phyloP scores from a whole-genome alignment of 202 grass and related monocot genomes.

The Panicum hallii region DNA sequence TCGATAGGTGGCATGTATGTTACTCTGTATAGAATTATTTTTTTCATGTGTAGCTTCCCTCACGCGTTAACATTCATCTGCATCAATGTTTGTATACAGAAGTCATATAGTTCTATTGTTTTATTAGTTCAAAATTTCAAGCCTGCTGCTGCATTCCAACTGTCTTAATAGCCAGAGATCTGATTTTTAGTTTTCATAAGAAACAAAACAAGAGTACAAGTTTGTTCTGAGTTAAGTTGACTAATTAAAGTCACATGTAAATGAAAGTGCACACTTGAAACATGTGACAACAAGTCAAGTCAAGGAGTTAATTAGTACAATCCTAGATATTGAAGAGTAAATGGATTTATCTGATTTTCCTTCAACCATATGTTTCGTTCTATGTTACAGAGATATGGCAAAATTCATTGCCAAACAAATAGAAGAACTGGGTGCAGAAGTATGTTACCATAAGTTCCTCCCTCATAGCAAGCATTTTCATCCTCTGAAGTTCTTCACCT shows the following conservation, averaged over 20 bases:
- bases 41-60: conserved; percentile 34
- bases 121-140: neutral
- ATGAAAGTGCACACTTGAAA: conserved; percentile 16
- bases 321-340: conserved; percentile 4
- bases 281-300: neutral
- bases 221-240: neutral
- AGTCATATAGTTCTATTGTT: conserved; percentile 4
- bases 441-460: conserved; percentile 79
- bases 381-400: conserved; percentile 64
- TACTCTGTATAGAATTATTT: conserved; percentile 22
- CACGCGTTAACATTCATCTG: conserved; percentile 11
- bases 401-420: conserved; percentile 71
- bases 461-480: conserved; percentile 66
- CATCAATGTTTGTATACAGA: neutral
- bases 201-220: neutral
- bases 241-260: conserved; percentile 16
- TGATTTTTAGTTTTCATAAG: conserved; percentile 8
- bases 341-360: conserved; percentile 28
- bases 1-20: conserved; percentile 64
- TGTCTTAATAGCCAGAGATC: neutral
- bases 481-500: conserved; percentile 84
- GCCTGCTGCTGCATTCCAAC: conserved; percentile 22
- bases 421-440: conserved; percentile 79
- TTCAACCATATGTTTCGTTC: neutral
- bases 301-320: neutral